Evolutionary conservation across 768 basidiomycete species (phyloP).

Genomic region (Suillus hirtellus): DNA sequence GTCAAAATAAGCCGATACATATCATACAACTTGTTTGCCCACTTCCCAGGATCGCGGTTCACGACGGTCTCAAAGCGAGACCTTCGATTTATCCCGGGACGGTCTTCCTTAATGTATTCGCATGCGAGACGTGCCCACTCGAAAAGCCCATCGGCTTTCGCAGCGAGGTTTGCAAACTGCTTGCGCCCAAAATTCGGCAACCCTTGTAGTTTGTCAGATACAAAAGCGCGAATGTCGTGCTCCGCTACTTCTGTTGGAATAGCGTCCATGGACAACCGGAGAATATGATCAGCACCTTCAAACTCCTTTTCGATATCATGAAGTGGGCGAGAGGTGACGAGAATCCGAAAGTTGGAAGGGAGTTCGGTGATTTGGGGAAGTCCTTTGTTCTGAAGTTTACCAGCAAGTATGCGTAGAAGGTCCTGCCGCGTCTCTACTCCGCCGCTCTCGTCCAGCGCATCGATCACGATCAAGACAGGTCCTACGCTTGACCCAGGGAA

Average conservation of each 20-base stretch:
- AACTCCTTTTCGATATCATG: not conserved
- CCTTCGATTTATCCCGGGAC: not conserved
- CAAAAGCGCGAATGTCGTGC: not conserved
- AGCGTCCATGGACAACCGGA: not conserved
- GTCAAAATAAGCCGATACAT: not conserved
- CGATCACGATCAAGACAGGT: slow-evolving; percentile 28
- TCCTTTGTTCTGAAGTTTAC: not conserved
- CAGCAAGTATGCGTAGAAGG: slow-evolving; percentile 23
- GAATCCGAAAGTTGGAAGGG: slow-evolving; percentile 11
- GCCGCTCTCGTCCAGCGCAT: slow-evolving; percentile 24
- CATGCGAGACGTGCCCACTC: slow-evolving; percentile 14
- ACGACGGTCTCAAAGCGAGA: not conserved
- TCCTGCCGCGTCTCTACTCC: slow-evolving; percentile 12
- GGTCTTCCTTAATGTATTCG: not conserved
- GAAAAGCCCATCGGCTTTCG: slow-evolving; percentile 6
- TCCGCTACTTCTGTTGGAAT: not conserved
- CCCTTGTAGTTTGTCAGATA: not conserved
- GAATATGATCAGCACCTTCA: not conserved
- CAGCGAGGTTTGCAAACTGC: not conserved
- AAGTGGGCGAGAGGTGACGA: slow-evolving; percentile 14
- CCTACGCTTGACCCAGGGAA: slow-evolving; percentile 12
- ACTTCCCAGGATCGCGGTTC: not conserved
- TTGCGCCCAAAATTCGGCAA: not conserved
- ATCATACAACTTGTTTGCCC: not conserved
- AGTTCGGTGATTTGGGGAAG: slow-evolving; percentile 1